Evolutionary conservation across 2,329 filamentous ascomycete species (phyloP), one percentile per base, ranked within the genome.

Genomic region (Myriosclerotinia curreyana): DNA sequence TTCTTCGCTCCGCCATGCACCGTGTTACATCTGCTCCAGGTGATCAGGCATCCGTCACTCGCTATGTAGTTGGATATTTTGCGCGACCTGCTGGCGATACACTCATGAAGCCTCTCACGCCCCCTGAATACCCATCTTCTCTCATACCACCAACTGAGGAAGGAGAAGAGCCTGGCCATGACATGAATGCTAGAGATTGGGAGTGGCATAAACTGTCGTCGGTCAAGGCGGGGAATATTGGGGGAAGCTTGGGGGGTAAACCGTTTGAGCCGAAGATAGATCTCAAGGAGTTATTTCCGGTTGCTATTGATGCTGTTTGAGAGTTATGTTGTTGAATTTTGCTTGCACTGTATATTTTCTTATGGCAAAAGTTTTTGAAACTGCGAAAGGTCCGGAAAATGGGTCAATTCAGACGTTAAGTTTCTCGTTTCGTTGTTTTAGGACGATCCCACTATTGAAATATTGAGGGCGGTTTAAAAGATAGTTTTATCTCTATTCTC

Each of bases 11-110:
- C 14, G 68, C 68, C 22, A 58, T 72, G 48, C 73, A 75, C 62
- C 69, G 74, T 8, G 73, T 75, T 2, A 68, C 69, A 5, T 66
- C 68, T 48, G 67, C 71, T 0, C 73, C 71, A 6, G 72, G 67
- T 3, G 60, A 60, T n/a, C 67, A 69, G 38, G 56, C 54, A n/a
- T 46, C 31, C 9, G 44, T 51, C 6, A 56, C 60, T 15, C 74
- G 82, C 61, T 81, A 79, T 68, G 82, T 80, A 71, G 69, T 84
- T 22, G 81, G 83, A 22, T 83, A 83, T 67, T 82, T 84, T 71
- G 75, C 77, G 40, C 69, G 82, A 64, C 81, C 81, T 3, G 51
- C 34, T 22, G 79, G 78, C 67, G 77, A 82, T 72, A 74, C 44
- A 76, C 52, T 44, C 6, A 68, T 69, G 66, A 68, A 68, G 50